Conservation (phyloP, 768 basidiomycete species). For the Tricholoma bakamatsutake region DNA sequence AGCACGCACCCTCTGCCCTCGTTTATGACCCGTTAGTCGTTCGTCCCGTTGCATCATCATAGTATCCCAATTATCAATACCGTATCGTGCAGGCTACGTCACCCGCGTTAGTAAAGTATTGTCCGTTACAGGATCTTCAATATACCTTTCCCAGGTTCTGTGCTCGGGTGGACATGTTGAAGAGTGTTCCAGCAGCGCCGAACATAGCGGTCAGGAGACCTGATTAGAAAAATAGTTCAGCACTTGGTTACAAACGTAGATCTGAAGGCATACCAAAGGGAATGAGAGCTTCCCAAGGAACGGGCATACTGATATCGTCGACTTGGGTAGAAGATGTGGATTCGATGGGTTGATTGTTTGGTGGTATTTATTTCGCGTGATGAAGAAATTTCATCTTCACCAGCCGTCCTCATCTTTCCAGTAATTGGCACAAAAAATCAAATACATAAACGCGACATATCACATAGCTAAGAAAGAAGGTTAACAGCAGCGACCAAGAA, state of each 20-base stretch:
- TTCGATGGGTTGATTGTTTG: slow-evolving; percentile 5
- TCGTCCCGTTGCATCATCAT: slow-evolving; percentile 95
- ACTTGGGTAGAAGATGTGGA: background rate
- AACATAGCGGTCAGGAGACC: slow-evolving; percentile 86
- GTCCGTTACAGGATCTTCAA: background rate
- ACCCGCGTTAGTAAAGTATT: background rate
- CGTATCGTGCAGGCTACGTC: slow-evolving; percentile 72
- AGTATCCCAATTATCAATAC: slow-evolving; percentile 85
- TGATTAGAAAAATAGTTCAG: slow-evolving; percentile 21
- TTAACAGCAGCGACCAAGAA: too few relatives aligned
- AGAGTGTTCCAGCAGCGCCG: slow-evolving; percentile 82
- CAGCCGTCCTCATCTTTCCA: too few relatives aligned
- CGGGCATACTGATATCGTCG: slow-evolving; percentile 60
- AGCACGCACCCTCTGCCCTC: slow-evolving; percentile 76
- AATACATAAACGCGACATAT: background rate
- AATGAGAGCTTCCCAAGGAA: slow-evolving; percentile 96
- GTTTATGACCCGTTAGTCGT: slow-evolving; percentile 76
- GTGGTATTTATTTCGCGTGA: slow-evolving; percentile 7
- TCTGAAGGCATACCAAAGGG: slow-evolving; percentile 65
- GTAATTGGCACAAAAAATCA: background rate
- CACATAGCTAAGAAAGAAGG: background rate
- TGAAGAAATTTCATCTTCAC: background rate
- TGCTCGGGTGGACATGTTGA: slow-evolving; percentile 69
- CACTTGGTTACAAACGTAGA: background rate
- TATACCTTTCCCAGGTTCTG: slow-evolving; percentile 90